Percentiles rank a stretch among this genome's conserved stretches.
These are phyloP conservation scores for Melaleuca quinquenervia DNA, from an alignment of 345 rosid genomes.

Conservation along the genomic window DNA sequence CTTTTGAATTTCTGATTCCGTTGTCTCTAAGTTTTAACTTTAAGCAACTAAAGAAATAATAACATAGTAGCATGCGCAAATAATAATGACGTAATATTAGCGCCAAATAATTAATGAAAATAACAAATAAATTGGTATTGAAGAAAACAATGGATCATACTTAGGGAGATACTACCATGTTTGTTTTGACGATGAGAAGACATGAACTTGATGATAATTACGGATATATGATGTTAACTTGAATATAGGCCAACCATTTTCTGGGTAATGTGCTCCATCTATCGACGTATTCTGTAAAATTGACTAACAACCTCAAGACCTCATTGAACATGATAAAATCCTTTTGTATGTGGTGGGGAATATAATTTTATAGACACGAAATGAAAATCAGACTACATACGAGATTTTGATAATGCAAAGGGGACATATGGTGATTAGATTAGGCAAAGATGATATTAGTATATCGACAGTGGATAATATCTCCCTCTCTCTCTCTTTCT, in stretches of 20 bases:
- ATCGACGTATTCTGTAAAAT: neutral
- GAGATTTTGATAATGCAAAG: neutral
- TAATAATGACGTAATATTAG: neutral
- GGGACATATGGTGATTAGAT: neutral
- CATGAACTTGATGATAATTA: neutral
- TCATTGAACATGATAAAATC: neutral
- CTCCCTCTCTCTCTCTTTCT: neutral
- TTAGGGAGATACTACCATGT: neutral
- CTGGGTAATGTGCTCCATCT: fast-evolving
- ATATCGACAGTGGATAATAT: no score
- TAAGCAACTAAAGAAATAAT: neutral
- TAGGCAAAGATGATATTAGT: neutral
- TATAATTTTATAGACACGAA: neutral
- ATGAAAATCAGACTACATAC: neutral
- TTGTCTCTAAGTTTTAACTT: neutral
- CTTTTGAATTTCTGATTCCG: neutral
- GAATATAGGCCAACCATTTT: neutral
- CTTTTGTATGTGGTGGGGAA: neutral
- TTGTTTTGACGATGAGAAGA: neutral
- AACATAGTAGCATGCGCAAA: neutral
- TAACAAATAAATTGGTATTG: neutral
- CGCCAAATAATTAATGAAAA: neutral
- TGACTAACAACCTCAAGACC: no score
- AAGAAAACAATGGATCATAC: neutral
- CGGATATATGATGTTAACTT: neutral